Evolutionary conservation across 768 basidiomycete species (phyloP).

Genomic region (Pulveroboletus sp.): DNA sequence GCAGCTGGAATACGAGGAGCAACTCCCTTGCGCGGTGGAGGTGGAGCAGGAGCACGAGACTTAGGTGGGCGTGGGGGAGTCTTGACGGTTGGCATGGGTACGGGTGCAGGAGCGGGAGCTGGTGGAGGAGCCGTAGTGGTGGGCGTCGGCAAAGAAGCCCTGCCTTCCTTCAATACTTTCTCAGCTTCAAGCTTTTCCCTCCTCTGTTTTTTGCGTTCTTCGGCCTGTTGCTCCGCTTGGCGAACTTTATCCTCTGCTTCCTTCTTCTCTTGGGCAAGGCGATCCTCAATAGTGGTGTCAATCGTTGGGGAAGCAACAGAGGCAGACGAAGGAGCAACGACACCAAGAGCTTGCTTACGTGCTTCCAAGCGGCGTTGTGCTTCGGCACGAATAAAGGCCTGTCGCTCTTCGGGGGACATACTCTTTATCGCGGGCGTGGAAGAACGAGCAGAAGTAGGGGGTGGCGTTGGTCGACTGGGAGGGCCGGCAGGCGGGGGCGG

Average conservation of each 20-base stretch:
- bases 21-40: conserved; percentile 28
- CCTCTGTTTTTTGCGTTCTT: conserved; percentile 70
- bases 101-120: conserved; percentile 32
- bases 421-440: conserved; percentile 58
- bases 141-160: conserved; percentile 37
- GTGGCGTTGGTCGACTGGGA: conserved; percentile 33
- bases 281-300: conserved; percentile 79
- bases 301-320: conserved; percentile 44
- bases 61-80: conserved; percentile 36
- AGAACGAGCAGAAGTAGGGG: conserved; percentile 50
- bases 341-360: conserved; percentile 80
- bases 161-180: conserved; percentile 54
- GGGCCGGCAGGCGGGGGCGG: conserved; percentile 40
- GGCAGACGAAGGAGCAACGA: conserved; percentile 41
- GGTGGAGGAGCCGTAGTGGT: conserved; percentile 42
- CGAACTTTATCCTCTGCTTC: conserved; percentile 86
- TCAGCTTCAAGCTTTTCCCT: conserved; percentile 72
- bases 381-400: conserved; percentile 71
- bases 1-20: conserved; percentile 11
- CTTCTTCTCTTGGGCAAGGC: conserved; percentile 79
- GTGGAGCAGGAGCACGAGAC: conserved; percentile 30
- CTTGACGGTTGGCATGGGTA: conserved; percentile 35
- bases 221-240: conserved; percentile 74
- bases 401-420: conserved; percentile 83
- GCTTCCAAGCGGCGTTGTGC: conserved; percentile 80